These are phyloP conservation scores for Salvia splendens DNA, from an alignment of 257 asterid genomes.

Conservation along the genomic window DNA sequence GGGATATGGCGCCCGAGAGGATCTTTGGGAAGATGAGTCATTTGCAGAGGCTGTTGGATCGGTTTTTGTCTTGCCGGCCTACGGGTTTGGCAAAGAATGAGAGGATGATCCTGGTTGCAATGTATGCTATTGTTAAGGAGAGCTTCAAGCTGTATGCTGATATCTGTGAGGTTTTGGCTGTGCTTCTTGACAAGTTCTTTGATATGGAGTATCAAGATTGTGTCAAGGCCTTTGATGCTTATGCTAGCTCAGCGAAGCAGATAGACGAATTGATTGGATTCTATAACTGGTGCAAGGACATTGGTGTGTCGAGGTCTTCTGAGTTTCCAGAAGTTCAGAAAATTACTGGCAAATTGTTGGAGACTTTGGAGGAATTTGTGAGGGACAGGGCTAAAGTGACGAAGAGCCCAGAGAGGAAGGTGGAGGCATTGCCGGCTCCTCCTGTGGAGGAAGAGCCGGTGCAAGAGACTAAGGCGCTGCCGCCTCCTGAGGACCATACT, in stretches of 20 bases:
- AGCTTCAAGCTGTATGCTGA: conserved; percentile 79
- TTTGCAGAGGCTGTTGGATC: conserved; percentile 73
- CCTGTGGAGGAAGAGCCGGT: conserved; percentile 52
- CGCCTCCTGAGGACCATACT: conserved; percentile 62
- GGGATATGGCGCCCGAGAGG: conserved; percentile 69
- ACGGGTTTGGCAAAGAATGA: conserved; percentile 70
- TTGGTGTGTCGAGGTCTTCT: conserved; percentile 64
- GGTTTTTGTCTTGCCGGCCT: conserved; percentile 68
- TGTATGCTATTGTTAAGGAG: conserved; percentile 62
- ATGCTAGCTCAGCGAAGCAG: conserved; percentile 67
- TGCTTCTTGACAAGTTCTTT: conserved; percentile 68
- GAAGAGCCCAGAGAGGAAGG: conserved; percentile 72
- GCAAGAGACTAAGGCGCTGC: conserved; percentile 73
- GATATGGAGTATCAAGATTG: conserved; percentile 83
- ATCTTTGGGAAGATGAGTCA: conserved; percentile 74
- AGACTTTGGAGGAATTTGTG: conserved; percentile 83
- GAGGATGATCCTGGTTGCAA: conserved; percentile 74
- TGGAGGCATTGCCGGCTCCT: conserved; percentile 41
- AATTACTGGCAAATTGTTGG: conserved; percentile 66
- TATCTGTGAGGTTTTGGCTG: conserved; percentile 73
- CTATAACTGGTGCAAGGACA: conserved; percentile 77
- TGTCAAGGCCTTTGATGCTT: conserved; percentile 68
- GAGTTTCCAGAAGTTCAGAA: conserved; percentile 78
- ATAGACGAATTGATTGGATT: conserved; percentile 68
- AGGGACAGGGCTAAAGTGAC: conserved; percentile 72